Conservation (phyloP, 1,284 basidiomycete species). For the Anthracocystis setariae region DNA sequence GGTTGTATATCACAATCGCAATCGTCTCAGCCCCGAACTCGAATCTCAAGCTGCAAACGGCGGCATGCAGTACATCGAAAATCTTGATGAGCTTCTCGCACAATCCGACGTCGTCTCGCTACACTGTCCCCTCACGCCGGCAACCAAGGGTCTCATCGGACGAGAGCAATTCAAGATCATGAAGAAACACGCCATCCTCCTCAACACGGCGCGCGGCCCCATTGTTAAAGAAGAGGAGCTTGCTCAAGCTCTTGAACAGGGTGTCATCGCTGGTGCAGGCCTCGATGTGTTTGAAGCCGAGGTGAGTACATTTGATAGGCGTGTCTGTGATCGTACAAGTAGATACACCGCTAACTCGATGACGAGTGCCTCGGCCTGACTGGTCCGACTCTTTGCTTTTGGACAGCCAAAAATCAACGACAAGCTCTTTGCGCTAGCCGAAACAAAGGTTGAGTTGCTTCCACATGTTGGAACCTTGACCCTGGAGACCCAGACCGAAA, state of each 20-base stretch:
- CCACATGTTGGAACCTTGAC: slow-evolving; percentile 65
- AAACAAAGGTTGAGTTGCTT: slow-evolving; percentile 52
- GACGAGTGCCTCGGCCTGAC: background rate
- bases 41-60: slow-evolving; percentile 65
- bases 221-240: slow-evolving; percentile 69
- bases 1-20: slow-evolving; percentile 62
- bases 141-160: slow-evolving; percentile 69
- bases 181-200: slow-evolving; percentile 68
- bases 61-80: slow-evolving; percentile 51
- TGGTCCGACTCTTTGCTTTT: background rate
- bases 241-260: slow-evolving; percentile 52
- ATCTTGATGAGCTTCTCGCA: slow-evolving; percentile 68
- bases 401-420: slow-evolving; percentile 48
- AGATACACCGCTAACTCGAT: background rate
- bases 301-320: slow-evolving; percentile 11
- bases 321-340: background rate
- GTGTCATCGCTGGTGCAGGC: slow-evolving; percentile 73
- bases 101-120: slow-evolving; percentile 70
- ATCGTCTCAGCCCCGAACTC: slow-evolving; percentile 27
- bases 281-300: slow-evolving; percentile 78
- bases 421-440: slow-evolving; percentile 37
- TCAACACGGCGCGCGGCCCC: slow-evolving; percentile 71
- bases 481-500: slow-evolving; percentile 66
- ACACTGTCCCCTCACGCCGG: slow-evolving; percentile 70
- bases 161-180: slow-evolving; percentile 67